Evolutionary conservation across 805 yeast genomes (phyloP), one percentile per base, ranked within the genome.

Genomic region (Ogataea nonfermentans): DNA sequence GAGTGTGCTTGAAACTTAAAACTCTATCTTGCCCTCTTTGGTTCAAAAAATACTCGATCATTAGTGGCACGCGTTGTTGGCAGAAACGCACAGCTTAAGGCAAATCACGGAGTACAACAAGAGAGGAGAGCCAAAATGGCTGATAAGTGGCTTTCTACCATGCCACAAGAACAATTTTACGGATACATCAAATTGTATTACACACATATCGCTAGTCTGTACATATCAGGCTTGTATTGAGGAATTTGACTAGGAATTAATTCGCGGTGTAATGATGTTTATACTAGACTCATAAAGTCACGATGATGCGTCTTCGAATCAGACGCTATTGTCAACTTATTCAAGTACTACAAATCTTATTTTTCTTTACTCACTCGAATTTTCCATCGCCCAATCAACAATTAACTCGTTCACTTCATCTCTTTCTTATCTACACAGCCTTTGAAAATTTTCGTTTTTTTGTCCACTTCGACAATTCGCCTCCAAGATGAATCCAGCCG

Each of bases 401-500:
- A 27, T 13, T 4, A 17, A 29, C 24, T 13, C 15, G 28, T 25
- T 13, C 23, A n/a, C 19, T 22, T 20, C n/a, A 19, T 25, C 29
- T 32, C 9, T 35, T 13, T n/a, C 31, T 28, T 31, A 31, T 31
- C 34, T 31, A 13, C 41, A 37, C 41, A 20, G 41, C 41, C 36
- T 14, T 31, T 32, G 35, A 32, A 39, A 39, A 39, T 38, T 38
- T 39, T 33, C 29, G 32, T 31, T 37, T 35, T 35, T 37, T 27
- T 33, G 35, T 24, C 31, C 39, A 35, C 32, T 39, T 32, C 41
- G 36, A 37, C 41, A 31, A 26, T 37, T 37, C 36, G 41, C 41
- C 41, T 32, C 26, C 41, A 40, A 24, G 44, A 84, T 91, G 93
- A 88, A 87, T 63, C 93, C 98, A 31, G 95, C 95, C 51, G 69